phyloP scores from a whole-genome alignment of 805 yeast species.

The Metschnikowia orientalis region DNA sequence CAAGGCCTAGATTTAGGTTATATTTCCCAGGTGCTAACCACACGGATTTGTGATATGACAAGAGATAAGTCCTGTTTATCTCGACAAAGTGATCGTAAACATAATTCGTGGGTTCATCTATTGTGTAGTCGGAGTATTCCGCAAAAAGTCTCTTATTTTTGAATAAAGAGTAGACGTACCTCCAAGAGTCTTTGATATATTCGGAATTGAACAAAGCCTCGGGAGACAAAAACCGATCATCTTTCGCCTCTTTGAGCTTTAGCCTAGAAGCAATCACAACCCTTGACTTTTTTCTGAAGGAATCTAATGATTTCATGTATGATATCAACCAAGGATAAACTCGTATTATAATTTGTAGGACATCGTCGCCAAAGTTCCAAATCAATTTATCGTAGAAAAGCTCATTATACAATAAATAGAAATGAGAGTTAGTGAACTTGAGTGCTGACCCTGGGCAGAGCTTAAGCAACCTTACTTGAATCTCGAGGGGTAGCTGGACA shows the following conservation, averaged over 20 bases:
- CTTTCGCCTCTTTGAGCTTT: slow-evolving; percentile 23
- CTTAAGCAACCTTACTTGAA: slow-evolving; percentile 34
- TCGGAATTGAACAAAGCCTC: slow-evolving; percentile 4
- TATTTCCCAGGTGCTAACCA: slow-evolving; percentile 48
- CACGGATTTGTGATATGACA: slow-evolving; percentile 42
- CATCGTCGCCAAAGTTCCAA: slow-evolving; percentile 35
- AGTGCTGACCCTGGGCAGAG: slow-evolving; percentile 31
- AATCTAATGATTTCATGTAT: slow-evolving; percentile 38
- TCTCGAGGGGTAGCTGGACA: slow-evolving; percentile 38
- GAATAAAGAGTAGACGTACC: slow-evolving; percentile 45
- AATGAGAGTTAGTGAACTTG: slow-evolving; percentile 36
- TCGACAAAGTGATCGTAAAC: slow-evolving; percentile 43
- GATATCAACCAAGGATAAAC: slow-evolving; percentile 36
- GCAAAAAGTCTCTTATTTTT: slow-evolving; percentile 52
- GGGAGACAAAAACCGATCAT: neutral
- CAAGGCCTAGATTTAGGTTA: slow-evolving; percentile 48
- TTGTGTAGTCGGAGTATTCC: slow-evolving; percentile 37
- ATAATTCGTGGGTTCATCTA: slow-evolving; percentile 47
- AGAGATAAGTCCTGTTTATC: slow-evolving; percentile 46
- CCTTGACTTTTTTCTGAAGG: slow-evolving; percentile 27
- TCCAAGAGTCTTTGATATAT: slow-evolving; percentile 53
- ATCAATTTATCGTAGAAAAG: slow-evolving; percentile 39
- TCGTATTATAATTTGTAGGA: slow-evolving; percentile 26
- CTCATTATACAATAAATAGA: slow-evolving; percentile 49
- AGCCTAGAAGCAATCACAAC: slow-evolving; percentile 25